These are phyloP conservation scores for Ascoidea tarda DNA, from an alignment of 805 yeast species.

Conservation along the genomic window DNA sequence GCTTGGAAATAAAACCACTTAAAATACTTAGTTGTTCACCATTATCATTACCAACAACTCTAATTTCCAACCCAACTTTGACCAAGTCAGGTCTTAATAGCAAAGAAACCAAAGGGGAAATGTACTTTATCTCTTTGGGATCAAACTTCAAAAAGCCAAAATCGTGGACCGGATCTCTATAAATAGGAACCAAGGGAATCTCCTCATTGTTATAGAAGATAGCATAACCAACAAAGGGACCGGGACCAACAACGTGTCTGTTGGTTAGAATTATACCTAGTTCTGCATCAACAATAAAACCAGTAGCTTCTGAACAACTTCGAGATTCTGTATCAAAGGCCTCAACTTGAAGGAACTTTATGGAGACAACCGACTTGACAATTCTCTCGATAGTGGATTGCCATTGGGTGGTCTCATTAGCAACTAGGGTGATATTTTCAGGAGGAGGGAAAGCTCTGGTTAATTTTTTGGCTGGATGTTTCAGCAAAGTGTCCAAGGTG, in stretches of 20 bases:
- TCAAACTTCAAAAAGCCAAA: slow-evolving; percentile 80
- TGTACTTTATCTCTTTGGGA: slow-evolving; percentile 57
- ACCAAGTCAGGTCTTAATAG: slow-evolving; percentile 71
- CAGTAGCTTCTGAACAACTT: slow-evolving; percentile 82
- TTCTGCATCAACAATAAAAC: slow-evolving; percentile 78
- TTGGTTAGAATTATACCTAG: slow-evolving; percentile 80
- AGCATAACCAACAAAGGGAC: slow-evolving; percentile 85
- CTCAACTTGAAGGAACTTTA: slow-evolving; percentile 78
- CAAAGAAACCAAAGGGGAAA: slow-evolving; percentile 46
- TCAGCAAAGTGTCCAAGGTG: no score
- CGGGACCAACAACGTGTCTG: slow-evolving; percentile 92
- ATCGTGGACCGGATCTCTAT: slow-evolving; percentile 92
- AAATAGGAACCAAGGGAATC: slow-evolving; percentile 70
- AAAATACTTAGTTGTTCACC: slow-evolving; percentile 86
- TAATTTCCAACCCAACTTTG: slow-evolving; percentile 80
- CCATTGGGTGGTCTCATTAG: slow-evolving; percentile 32
- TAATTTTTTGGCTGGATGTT: no score
- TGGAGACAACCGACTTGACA: slow-evolving; percentile 75
- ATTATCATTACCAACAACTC: slow-evolving; percentile 94
- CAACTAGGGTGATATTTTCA: no score
- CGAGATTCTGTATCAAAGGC: slow-evolving; percentile 80
- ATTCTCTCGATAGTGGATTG: slow-evolving; percentile 69
- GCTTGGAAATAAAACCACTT: slow-evolving; percentile 60
- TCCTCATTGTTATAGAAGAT: slow-evolving; percentile 94
- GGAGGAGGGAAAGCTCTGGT: no score